Evolutionary conservation across 2,329 filamentous ascomycete genomes (phyloP).

Genomic region (Colletotrichum neosansevieriae): DNA sequence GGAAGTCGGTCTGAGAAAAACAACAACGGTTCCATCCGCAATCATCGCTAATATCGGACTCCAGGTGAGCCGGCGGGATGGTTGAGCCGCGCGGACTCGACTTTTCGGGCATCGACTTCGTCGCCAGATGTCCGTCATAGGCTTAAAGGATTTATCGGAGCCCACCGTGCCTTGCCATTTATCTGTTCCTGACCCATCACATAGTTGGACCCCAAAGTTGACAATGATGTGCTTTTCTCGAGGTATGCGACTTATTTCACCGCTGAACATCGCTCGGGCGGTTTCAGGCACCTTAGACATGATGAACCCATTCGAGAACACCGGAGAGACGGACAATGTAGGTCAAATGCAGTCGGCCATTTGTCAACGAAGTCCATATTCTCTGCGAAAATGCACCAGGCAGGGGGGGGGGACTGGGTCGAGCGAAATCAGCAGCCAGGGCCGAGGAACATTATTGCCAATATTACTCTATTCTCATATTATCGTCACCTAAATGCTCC

Average conservation of each 20-base stretch:
- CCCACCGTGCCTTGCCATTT: neutral
- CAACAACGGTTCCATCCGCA: constrained; percentile 2
- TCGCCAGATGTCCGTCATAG: neutral
- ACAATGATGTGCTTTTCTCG: neutral
- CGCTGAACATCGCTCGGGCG: neutral
- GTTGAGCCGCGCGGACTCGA: neutral
- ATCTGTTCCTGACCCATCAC: neutral
- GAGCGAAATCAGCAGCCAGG: neutral
- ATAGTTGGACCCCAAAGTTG: neutral
- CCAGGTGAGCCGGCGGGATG: constrained; percentile 15
- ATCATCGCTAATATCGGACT: neutral
- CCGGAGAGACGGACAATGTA: too few species aligned
- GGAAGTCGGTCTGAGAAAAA: constrained; percentile 8
- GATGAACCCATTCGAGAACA: neutral
- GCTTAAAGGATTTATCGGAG: neutral
- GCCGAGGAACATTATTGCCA: neutral
- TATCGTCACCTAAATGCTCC: neutral
- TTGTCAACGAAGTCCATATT: too few species aligned
- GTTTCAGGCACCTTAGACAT: constrained; percentile 6
- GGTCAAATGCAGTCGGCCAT: too few species aligned
- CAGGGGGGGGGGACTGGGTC: neutral
- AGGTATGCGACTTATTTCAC: constrained; percentile 10
- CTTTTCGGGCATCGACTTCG: neutral
- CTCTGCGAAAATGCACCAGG: neutral
- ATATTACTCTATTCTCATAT: constrained; percentile 3